Base-by-base conservation (phyloP, 352 stramenopile species). In the Phytopythium kandeliae region DNA sequence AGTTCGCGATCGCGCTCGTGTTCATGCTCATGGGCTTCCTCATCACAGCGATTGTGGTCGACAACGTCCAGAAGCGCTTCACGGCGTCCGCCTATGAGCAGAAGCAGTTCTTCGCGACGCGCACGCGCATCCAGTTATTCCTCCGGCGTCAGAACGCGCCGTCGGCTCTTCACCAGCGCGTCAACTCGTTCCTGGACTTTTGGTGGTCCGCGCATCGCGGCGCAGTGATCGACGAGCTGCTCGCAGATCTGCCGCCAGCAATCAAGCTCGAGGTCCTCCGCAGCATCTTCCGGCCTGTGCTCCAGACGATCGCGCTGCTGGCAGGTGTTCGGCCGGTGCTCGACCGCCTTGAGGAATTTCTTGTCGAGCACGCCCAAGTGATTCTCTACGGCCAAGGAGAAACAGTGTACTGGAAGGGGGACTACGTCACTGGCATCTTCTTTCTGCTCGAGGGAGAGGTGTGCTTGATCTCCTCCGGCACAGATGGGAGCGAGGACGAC, bases 171-270 rank as follows among this genome's bases (percentile, higher is more conserved):
- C 61, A 83, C 17, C 65, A 77, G 7, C 72, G 75, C 2, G 72
- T 84, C 1, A 76, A 83, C 33, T 65, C 75, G 0, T 86, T 85
- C 45, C 49, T 86, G 15, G 75, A 86, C 46, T 86, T 83, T 54
- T 86, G 75, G 75, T 86, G 75, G 75, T 80, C 69, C 1, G 72
- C 70, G 0, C 75, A 85, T 41, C 72, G 75, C 1, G 75, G 75
- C 10, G 75, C 75, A 0, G 65, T 71, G 3, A 73, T 71, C 13
- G 62, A 62, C 4, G 67, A 84, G 13, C 49, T 86, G 1, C 48
- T 86, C 0, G 54, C 65, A 11, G 75, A 84, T 45, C 69, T 86
- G 0, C 75, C 75, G 4, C 61, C 65, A 17, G 57, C 60, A 0
- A 71, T 86, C 53, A 65, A 67, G 17, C 61, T 74, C 5, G 58